Percentiles rank a stretch among this genome's conserved stretches.
These are phyloP conservation scores for Xylaria sp. DNA, from an alignment of 2,329 filamentous ascomycete genomes.

Conservation along the genomic window DNA sequence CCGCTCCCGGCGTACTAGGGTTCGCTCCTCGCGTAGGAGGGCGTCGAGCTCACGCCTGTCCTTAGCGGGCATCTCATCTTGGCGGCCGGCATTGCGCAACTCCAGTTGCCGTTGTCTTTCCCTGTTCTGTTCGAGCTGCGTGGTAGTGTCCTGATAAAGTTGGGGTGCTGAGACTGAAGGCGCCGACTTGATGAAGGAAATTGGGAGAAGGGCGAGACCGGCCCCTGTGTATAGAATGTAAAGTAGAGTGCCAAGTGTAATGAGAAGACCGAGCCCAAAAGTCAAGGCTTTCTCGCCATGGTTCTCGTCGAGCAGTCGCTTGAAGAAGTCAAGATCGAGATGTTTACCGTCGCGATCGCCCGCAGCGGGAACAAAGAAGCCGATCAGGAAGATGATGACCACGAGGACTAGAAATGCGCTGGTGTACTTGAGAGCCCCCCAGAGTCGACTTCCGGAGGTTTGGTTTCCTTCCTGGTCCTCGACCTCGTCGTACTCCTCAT, in stretches of 20 bases:
- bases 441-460: constrained; percentile 76
- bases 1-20: constrained; percentile 87
- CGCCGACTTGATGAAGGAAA: constrained; percentile 91
- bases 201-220: constrained; percentile 87
- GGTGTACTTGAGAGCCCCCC: constrained; percentile 92
- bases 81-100: constrained; percentile 80
- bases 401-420: constrained; percentile 83
- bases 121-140: constrained; percentile 85
- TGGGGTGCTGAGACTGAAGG: constrained; percentile 86
- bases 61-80: constrained; percentile 80
- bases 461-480: constrained; percentile 83
- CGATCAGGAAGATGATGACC: constrained; percentile 85
- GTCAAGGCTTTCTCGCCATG: constrained; percentile 92
- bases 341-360: constrained; percentile 73
- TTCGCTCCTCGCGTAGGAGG: constrained; percentile 89
- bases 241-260: constrained; percentile 85
- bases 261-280: constrained; percentile 88
- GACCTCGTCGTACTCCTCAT: constrained; percentile 95
- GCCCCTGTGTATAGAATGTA: constrained; percentile 91
- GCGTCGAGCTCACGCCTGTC: constrained; percentile 90
- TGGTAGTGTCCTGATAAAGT: constrained; percentile 78
- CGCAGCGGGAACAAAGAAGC: constrained; percentile 91
- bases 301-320: constrained; percentile 82
- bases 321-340: constrained; percentile 91
- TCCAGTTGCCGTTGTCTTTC: constrained; percentile 94